phyloP scores from a whole-genome alignment of 306 rosid genomes.

The Inga leiocalycina region DNA sequence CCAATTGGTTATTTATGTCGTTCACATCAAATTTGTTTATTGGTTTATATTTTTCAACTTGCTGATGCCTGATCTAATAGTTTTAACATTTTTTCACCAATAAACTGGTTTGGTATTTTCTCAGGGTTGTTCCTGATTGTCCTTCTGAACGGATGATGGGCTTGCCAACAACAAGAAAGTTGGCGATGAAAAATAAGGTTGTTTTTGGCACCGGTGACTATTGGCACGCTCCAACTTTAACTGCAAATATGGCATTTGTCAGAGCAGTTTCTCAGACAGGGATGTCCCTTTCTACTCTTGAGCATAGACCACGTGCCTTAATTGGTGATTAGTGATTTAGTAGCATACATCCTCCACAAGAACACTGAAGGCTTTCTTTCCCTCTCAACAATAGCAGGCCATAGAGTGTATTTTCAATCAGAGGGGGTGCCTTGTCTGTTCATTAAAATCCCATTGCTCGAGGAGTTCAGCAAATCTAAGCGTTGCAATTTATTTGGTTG shows the following conservation, averaged over 20 bases:
- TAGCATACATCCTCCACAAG: constrained; percentile 19
- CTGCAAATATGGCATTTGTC: constrained; percentile 93
- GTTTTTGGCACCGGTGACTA: constrained; percentile 90
- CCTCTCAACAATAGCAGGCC: constrained; percentile 21
- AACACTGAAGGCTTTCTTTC: constrained; percentile 25
- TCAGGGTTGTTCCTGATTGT: constrained; percentile 78
- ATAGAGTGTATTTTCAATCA: constrained; percentile 8
- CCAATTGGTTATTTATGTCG: neutral
- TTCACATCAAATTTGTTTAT: constrained; percentile 18
- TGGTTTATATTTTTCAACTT: constrained; percentile 2
- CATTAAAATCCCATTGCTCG: neutral
- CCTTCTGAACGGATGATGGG: constrained; percentile 82
- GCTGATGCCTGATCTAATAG: constrained; percentile 18
- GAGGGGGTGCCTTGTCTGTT: constrained; percentile 5
- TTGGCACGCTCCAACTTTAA: constrained; percentile 83
- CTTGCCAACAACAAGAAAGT: constrained; percentile 86
- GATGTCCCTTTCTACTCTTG: constrained; percentile 79
- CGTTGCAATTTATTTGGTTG: constrained; percentile 7
- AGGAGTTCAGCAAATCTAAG: constrained; percentile 9
- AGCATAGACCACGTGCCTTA: constrained; percentile 86
- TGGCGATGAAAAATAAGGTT: constrained; percentile 85
- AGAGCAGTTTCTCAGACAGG: constrained; percentile 94
- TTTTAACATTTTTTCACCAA: constrained; percentile 32
- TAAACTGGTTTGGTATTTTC: constrained; percentile 26
- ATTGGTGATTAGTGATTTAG: constrained; percentile 62